Conservation (phyloP, 306 rosid species). For the Acmispon strigosus region DNA sequence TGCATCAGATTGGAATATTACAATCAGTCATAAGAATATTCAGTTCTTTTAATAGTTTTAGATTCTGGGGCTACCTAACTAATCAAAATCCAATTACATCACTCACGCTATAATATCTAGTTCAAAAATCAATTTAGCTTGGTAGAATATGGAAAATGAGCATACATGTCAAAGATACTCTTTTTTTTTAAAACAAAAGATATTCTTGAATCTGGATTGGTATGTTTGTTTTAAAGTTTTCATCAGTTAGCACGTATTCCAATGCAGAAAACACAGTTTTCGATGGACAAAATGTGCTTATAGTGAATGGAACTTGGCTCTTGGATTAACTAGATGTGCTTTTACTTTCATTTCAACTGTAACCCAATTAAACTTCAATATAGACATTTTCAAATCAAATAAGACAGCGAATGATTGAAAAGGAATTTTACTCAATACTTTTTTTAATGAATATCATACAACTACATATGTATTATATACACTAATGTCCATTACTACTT, state of each 20-base stretch:
- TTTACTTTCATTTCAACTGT: no score
- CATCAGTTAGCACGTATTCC: no score
- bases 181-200: no score
- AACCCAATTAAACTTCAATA: neutral
- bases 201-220: neutral
- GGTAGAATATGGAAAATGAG: conserved; percentile 10
- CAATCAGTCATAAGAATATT: neutral
- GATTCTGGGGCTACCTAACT: neutral
- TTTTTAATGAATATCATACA: neutral
- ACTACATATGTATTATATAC: neutral
- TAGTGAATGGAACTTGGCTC: no score
- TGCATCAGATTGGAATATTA: neutral
- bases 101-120: neutral
- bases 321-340: no score
- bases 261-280: no score
- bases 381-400: neutral
- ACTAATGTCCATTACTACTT: neutral
- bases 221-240: no score
- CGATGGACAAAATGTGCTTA: no score
- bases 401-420: neutral
- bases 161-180: neutral
- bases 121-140: conserved; percentile 10
- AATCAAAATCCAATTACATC: conserved; percentile 5
- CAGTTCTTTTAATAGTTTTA: neutral
- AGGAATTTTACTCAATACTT: neutral